Conservation (phyloP, 2,329 filamentous ascomycete species). For the Phoma sp. region DNA sequence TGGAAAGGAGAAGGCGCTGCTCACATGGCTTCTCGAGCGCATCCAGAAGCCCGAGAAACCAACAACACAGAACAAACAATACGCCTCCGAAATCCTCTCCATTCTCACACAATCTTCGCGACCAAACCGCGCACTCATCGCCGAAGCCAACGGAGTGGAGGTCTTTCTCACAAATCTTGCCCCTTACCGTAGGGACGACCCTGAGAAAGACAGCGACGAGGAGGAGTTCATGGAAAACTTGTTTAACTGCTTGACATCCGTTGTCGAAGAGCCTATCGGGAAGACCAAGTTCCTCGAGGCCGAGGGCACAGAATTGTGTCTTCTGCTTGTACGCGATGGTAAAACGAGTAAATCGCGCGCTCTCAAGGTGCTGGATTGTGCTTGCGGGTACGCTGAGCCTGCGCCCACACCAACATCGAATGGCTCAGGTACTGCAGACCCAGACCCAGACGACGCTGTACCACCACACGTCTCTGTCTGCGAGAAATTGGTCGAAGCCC, state of each 20-base stretch:
- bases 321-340: slow-evolving; percentile 83
- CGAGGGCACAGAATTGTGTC: slow-evolving; percentile 87
- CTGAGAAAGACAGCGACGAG: slow-evolving; percentile 82
- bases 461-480: slow-evolving; percentile 63
- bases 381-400: slow-evolving; percentile 62
- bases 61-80: slow-evolving; percentile 91
- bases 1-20: slow-evolving; percentile 69
- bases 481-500: slow-evolving; percentile 77
- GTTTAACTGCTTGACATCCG: slow-evolving; percentile 83
- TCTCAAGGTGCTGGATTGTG: slow-evolving; percentile 84
- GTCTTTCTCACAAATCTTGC: slow-evolving; percentile 81
- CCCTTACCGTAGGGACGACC: slow-evolving; percentile 84
- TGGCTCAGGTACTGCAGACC: background rate
- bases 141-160: slow-evolving; percentile 75
- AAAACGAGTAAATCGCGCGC: slow-evolving; percentile 81
- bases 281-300: slow-evolving; percentile 85
- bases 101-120: slow-evolving; percentile 81
- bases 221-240: slow-evolving; percentile 95
- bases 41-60: slow-evolving; percentile 71
- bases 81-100: slow-evolving; percentile 87
- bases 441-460: slow-evolving; percentile 44
- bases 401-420: background rate
- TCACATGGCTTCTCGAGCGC: slow-evolving; percentile 79
- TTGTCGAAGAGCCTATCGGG: slow-evolving; percentile 76
- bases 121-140: slow-evolving; percentile 68